Percentiles rank a stretch among this genome's conserved stretches.
Conservation (phyloP, 2,329 filamentous ascomycete species). For the Trichocomaceae sp. region DNA sequence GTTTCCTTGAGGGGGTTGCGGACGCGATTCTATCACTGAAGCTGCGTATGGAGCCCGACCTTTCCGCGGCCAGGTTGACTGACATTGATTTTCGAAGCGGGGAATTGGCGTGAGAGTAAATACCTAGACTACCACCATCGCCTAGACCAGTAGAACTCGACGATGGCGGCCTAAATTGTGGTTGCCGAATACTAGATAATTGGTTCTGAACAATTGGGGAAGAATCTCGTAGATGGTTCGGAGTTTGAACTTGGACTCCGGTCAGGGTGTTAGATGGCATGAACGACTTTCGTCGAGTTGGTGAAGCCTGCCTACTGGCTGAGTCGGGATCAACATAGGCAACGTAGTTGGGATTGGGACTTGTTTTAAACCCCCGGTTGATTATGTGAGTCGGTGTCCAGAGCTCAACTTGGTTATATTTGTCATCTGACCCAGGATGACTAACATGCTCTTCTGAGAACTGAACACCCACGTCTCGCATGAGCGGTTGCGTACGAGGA, state of each 20-base stretch:
- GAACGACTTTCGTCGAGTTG: slow-evolving; percentile 16
- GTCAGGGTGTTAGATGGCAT: slow-evolving; percentile 19
- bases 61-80: slow-evolving; percentile 42
- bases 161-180: slow-evolving; percentile 44
- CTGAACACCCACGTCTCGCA: slow-evolving; percentile 74
- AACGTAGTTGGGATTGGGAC: slow-evolving; percentile 75
- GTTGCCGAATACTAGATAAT: slow-evolving; percentile 44
- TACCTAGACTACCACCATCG: slow-evolving; percentile 71
- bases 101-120: slow-evolving; percentile 72
- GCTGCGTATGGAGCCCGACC: slow-evolving; percentile 32
- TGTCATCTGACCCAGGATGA: slow-evolving; percentile 35
- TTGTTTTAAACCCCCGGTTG: slow-evolving; percentile 69
- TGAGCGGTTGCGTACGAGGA: slow-evolving; percentile 73
- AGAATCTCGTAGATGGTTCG: slow-evolving; percentile 43
- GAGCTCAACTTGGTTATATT: slow-evolving; percentile 51
- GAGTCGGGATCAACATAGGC: slow-evolving; percentile 65
- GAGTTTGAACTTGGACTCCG: slow-evolving; percentile 32
- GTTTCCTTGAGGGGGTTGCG: slow-evolving; percentile 29
- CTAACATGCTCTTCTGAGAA: slow-evolving; percentile 46
- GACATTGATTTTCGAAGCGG: slow-evolving; percentile 73
- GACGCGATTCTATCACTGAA: slow-evolving; percentile 31
- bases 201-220: slow-evolving; percentile 38
- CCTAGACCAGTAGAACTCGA: slow-evolving; percentile 30
- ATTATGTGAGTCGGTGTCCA: slow-evolving; percentile 59
- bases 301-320: slow-evolving; percentile 26